Percentiles rank a stretch among this genome's conserved stretches.
Evolutionary conservation across 805 yeast genomes (phyloP).

Genomic region (Monosporozyma yasuniensis): DNA sequence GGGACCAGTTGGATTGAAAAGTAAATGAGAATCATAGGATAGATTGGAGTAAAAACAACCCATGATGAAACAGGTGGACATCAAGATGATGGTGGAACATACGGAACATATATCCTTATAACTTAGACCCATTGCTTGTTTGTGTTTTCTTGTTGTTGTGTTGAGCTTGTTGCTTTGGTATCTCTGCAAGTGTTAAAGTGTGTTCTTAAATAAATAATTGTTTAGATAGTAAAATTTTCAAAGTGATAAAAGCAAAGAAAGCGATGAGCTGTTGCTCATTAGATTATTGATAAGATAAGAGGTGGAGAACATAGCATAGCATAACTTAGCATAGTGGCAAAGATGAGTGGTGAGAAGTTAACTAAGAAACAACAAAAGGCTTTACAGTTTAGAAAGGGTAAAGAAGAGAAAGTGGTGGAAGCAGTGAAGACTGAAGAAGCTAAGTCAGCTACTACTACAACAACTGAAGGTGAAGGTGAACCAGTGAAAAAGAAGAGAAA

Average conservation of each 20-base stretch:
- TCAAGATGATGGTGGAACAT: slow-evolving; percentile 24
- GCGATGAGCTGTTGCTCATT: neutral
- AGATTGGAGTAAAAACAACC: slow-evolving; percentile 73
- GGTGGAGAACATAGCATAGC: too few relatives aligned
- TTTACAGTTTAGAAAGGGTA: slow-evolving; percentile 27
- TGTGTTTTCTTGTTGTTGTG: neutral
- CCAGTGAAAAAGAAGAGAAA: slow-evolving; percentile 42
- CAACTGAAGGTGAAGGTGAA: slow-evolving; percentile 22
- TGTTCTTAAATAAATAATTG: too few relatives aligned
- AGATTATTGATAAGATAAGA: too few relatives aligned
- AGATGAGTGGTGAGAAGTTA: slow-evolving; percentile 19
- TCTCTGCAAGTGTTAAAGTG: too few relatives aligned
- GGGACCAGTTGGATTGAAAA: slow-evolving; percentile 48
- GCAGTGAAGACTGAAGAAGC: slow-evolving; percentile 22
- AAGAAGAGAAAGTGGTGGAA: slow-evolving; percentile 23
- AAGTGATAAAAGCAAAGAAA: neutral
- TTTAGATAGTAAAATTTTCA: too few relatives aligned
- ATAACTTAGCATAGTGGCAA: too few relatives aligned
- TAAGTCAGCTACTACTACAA: slow-evolving; percentile 11
- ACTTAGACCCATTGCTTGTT: slow-evolving; percentile 6
- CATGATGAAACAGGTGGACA: slow-evolving; percentile 60
- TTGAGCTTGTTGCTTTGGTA: too few relatives aligned
- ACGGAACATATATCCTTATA: slow-evolving; percentile 27
- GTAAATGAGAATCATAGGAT: slow-evolving; percentile 70
- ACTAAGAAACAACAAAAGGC: slow-evolving; percentile 32